These are phyloP conservation scores for Exophiala dermatitidis DNA, from an alignment of 2,329 filamentous ascomycete species.

Conservation along the genomic window DNA sequence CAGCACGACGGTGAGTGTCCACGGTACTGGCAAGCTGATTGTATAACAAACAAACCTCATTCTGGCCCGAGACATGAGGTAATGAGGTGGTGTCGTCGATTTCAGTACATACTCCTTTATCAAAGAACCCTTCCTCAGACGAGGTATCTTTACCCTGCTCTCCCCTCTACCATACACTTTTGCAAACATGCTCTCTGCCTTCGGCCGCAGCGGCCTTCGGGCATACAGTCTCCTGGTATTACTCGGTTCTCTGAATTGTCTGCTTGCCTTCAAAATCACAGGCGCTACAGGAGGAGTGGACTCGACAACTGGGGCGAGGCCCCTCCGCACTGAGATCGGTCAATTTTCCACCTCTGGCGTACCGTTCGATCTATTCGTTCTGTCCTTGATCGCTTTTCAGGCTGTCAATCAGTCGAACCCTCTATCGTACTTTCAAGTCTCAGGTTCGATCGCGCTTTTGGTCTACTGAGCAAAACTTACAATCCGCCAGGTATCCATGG, in stretches of 20 bases:
- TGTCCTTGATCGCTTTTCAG: constrained; percentile 67
- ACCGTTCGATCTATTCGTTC: constrained; percentile 67
- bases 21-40: constrained; percentile 3
- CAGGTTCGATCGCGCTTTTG: constrained; percentile 45
- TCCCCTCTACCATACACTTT: background rate
- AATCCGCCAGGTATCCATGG: constrained; percentile 69
- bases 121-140: background rate
- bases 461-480: constrained; percentile 5
- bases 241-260: constrained; percentile 1
- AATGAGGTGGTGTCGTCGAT: constrained; percentile 1
- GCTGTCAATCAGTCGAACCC: constrained; percentile 55
- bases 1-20: constrained; percentile 19
- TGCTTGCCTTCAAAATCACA: constrained; percentile 26
- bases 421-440: constrained; percentile 71
- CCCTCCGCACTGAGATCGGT: constrained; percentile 58
- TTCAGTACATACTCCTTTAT: constrained; percentile 6
- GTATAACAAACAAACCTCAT: constrained; percentile 11
- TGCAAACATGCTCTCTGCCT: constrained; percentile 7
- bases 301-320: constrained; percentile 29
- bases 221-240: constrained; percentile 4
- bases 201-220: background rate
- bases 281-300: constrained; percentile 30
- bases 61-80: background rate
- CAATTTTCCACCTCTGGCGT: constrained; percentile 54
- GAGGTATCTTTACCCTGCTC: background rate